Conservation (phyloP, 306 rosid genomes). For the Sicyos edulis region DNA sequence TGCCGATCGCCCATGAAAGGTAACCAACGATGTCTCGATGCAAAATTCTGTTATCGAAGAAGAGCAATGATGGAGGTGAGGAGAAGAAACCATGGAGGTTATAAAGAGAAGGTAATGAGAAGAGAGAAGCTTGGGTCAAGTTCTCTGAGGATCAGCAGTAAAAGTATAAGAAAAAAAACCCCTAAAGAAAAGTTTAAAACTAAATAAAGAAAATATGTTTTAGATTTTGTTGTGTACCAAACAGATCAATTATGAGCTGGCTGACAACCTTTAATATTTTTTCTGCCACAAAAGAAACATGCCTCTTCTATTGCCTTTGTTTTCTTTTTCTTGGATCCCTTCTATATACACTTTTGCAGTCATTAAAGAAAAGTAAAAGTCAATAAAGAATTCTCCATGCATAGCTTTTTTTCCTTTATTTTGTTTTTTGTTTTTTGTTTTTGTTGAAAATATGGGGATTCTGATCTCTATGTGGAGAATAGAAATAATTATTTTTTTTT, state of each 20-base stretch:
- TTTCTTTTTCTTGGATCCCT: constrained; percentile 11
- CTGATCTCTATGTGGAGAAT: not conserved
- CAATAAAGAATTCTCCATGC: constrained; percentile 1
- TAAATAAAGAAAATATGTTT: too few species aligned
- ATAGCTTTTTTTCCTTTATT: not conserved
- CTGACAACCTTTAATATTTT: not conserved
- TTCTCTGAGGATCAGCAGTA: constrained; percentile 34
- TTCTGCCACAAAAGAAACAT: too few species aligned
- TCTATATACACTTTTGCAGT: constrained; percentile 4
- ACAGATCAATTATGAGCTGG: not conserved
- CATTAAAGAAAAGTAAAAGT: constrained; percentile 14
- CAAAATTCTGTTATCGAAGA: constrained; percentile 73
- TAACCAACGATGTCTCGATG: constrained; percentile 81
- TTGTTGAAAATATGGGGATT: not conserved
- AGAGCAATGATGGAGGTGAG: constrained; percentile 85
- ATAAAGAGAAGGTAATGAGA: constrained; percentile 36
- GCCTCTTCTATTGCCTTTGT: not conserved
- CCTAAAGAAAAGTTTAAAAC: too few species aligned
- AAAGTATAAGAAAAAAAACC: too few species aligned
- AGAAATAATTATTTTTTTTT: too few species aligned
- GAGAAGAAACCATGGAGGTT: constrained; percentile 68
- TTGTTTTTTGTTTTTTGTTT: too few species aligned
- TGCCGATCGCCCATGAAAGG: constrained; percentile 36
- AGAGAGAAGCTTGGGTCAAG: constrained; percentile 73
- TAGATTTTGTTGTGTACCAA: not conserved